Evolutionary conservation across 129 eudicot genomes (phyloP).

Genomic region (Flaveria brownii): DNA sequence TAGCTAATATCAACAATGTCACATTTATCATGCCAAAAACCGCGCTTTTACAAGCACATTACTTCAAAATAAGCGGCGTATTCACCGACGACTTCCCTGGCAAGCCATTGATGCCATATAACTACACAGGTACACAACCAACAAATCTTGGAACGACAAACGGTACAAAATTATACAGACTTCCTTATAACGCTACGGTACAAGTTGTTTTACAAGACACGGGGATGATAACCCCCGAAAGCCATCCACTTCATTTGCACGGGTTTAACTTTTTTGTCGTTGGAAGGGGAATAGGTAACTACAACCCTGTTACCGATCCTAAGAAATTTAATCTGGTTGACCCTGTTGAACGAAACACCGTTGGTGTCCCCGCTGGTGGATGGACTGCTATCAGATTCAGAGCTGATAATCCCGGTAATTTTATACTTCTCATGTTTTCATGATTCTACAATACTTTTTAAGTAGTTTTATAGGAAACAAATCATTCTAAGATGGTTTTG

Average conservation of each 20-base stretch:
- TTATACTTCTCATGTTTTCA: not conserved
- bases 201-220: slow-evolving; percentile 78
- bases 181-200: slow-evolving; percentile 61
- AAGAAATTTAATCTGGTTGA: slow-evolving; percentile 66
- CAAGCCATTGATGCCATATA: slow-evolving; percentile 51
- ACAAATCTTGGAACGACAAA: slow-evolving; percentile 42
- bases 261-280: slow-evolving; percentile 75
- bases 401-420: slow-evolving; percentile 88
- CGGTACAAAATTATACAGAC: slow-evolving; percentile 70
- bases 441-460: not conserved
- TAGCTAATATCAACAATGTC: slow-evolving; percentile 65
- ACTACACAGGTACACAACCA: slow-evolving; percentile 63
- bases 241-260: slow-evolving; percentile 82
- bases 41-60: slow-evolving; percentile 74
- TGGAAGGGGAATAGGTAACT: slow-evolving; percentile 77
- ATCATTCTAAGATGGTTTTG: not conserved
- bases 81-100: slow-evolving; percentile 76
- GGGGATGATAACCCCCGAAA: slow-evolving; percentile 59
- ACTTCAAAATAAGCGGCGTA: slow-evolving; percentile 55
- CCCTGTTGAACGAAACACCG: slow-evolving; percentile 83
- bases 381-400: slow-evolving; percentile 84
- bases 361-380: slow-evolving; percentile 72
- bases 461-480: not conserved
- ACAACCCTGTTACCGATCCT: slow-evolving; percentile 52
- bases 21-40: slow-evolving; percentile 67